Evolutionary conservation across 1,139 yeast genomes (phyloP).

Genomic region (Hansenula anomala): DNA sequence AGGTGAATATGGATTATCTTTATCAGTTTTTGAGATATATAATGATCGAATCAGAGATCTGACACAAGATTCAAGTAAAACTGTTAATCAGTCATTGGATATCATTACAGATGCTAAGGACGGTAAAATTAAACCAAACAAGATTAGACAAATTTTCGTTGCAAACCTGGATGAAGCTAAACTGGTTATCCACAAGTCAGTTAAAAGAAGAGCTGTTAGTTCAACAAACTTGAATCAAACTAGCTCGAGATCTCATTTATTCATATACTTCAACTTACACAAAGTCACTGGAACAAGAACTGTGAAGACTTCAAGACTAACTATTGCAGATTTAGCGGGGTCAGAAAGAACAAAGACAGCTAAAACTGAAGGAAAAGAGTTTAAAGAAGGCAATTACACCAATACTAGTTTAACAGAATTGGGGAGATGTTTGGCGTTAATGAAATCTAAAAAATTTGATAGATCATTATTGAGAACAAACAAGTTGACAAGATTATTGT

Average conservation of each 20-base stretch:
- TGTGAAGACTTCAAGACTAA: slow-evolving; percentile 28
- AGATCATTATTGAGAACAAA: slow-evolving; percentile 38
- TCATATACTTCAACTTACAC: slow-evolving; percentile 29
- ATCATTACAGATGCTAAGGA: slow-evolving; percentile 32
- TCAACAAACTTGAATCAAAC: slow-evolving; percentile 16
- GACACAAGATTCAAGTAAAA: slow-evolving; percentile 26
- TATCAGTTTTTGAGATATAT: slow-evolving; percentile 40
- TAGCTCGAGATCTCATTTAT: slow-evolving; percentile 34
- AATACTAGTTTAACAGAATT: slow-evolving; percentile 40
- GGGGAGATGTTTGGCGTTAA: slow-evolving; percentile 39
- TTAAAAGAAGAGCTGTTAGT: slow-evolving; percentile 22
- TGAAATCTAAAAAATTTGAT: slow-evolving; percentile 28
- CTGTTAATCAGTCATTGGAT: slow-evolving; percentile 26
- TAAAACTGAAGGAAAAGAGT: slow-evolving; percentile 35
- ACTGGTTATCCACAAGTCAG: slow-evolving; percentile 20
- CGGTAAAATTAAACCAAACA: slow-evolving; percentile 32
- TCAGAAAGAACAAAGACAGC: slow-evolving; percentile 42
- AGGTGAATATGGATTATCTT: slow-evolving; percentile 26
- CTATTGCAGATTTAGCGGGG: slow-evolving; percentile 47
- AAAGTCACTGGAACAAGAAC: slow-evolving; percentile 12
- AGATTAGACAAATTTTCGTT: slow-evolving; percentile 29
- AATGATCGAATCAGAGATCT: slow-evolving; percentile 36
- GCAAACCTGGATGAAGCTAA: slow-evolving; percentile 24
- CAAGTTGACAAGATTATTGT: slow-evolving; percentile 41
- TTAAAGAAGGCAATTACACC: slow-evolving; percentile 42